Evolutionary conservation across 2,329 filamentous ascomycete species (phyloP), one percentile per base, ranked within the genome.

Genomic region (Fusarium circinatum): DNA sequence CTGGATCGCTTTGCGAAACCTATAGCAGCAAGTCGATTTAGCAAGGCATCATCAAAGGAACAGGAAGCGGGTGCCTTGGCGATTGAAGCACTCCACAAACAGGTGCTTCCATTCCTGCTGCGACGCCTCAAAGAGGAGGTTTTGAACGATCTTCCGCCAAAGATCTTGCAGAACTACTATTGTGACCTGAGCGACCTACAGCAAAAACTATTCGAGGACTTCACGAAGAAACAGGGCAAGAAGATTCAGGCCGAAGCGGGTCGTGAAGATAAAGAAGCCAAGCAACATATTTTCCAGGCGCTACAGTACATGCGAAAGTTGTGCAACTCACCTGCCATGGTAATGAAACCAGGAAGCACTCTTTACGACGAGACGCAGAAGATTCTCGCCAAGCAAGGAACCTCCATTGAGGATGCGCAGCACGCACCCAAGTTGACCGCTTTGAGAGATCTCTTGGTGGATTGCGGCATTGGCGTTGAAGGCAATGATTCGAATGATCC

Each of bases 161-260:
- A 99, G 90, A 99, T 99, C 78, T 86, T 99, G 58, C 96, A 99
- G 81, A 99, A 99, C 83, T 99, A 99, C 85, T 99, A 99, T 84
- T 99, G 96, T 82, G 96, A 99, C 79, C 91, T 98, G 24, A 98
- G 94, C 78, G 96, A 99, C 64, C 86, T 99, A 58, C 96, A 99
- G 82, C 93, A 92, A 85, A 97, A 94, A 81, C 89, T 99, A 2
- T 99, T 99, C 78, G 96, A 98, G 49, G 96, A 98, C 80, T 99
- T 99, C 81, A 93, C 92, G 28, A 97, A 93, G 87, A 97, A 95
- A 76, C 96, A 99, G 81, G 92, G 94, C 79, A 97, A 95, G 83
- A 93, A 94, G 72, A 89, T 99, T 39, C 91, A 93, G 48, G 91
- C 94, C 36, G 94, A 97, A 80, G 94, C 96, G 18, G 92, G 93